Base-by-base conservation (phyloP, 352 stramenopile genomes). In the Pythium monospermum region DNA sequence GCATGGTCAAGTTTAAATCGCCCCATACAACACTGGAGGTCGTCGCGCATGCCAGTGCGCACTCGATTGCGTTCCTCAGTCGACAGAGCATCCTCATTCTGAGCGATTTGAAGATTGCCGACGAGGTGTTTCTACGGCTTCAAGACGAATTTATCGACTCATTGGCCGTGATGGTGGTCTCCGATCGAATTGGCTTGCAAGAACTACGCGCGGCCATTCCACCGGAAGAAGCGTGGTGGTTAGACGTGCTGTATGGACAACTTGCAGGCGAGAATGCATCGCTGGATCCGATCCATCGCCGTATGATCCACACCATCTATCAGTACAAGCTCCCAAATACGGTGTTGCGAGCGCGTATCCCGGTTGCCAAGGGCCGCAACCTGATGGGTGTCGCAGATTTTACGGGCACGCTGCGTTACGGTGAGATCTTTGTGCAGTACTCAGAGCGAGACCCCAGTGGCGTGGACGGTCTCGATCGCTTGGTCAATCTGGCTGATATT, bases 371-470 rank as follows among this genome's bases (percentile, higher is more conserved):
- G 50, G 83, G 75, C 0, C 63, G 82, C 18, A 79, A 62, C 3
- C 60, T 91, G 21, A 87, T 94, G 74, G 83, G 83, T 3, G 83
- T 94, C n/a, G 71, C 76, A 0, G 83, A 94, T 54, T 90, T 91
- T 36, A 90, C 81, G 1, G 57, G 62, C 0, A 84, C 75, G 6
- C 62, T 94, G 16, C 25, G 68, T 13, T 87, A 89, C 18, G 79
- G 79, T 1, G 64, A 87, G 51, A 74, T 94, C 4, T 94, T 86
- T 58, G 78, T 94, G 1, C 83, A 87, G 38, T 89, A 88, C 44
- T 72, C 72, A 1, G 69, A 83, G 25, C 60, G 54, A 23, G 76
- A 76, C 4, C 59, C 35, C 7, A 66, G 59, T 41, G 45, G 69
- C 0, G 53, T 53, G 2, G 25, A 53, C 16, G 39, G 69, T 47